Base-by-base conservation (phyloP, 2,329 filamentous ascomycete genomes). In the Tolypocladium album region DNA sequence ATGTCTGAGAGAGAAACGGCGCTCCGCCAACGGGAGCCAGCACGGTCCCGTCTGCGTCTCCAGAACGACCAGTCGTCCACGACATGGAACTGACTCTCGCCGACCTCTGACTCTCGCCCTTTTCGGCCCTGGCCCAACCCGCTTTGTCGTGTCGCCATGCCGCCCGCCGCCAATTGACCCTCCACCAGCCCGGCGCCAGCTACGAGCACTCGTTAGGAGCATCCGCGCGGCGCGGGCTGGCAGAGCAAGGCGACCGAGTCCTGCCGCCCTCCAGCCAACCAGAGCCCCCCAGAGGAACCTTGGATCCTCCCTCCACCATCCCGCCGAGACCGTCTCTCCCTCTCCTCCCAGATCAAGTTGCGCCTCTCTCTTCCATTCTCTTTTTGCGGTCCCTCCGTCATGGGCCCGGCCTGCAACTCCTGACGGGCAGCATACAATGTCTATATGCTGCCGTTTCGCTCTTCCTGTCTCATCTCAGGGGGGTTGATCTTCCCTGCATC, bases 1-100 rank as follows among this genome's bases (percentile, higher is more conserved):
- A 63, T 65, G 64, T 63, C 65, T 64, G 62, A 65, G 62, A 66
- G 61, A 62, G 63, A 67, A 67, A 61, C 65, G 64, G 64, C 64
- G 61, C 64, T 65, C 63, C 65, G 65, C 66, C 67, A 69, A 68
- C 66, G 62, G 66, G 65, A 67, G 55, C 45, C 59, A 50, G 42
- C 56, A 5, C 50, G 11, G 50, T 53, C 38, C 47, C 36, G 38
- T 24, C 31, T 52, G 59, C 63, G 62, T 62, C 63, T 63, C 63
- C 62, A 64, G 63, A 56, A 60, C 61, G 64, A 67, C 63, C 60
- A 63, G 63, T 61, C 62, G 59, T 65, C 64, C 69, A 68, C 67
- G 64, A 67, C 58, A 34, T 64, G 71, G 58, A 62, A 59, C 63
- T 61, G 64, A 63, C 68, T 47, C 56, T 63, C 52, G 36, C 43